A percentile compares a stretch with the other conserved stretches of the same genome.
These are phyloP conservation scores for Cordyceps javanica DNA, from an alignment of 2,329 filamentous ascomycete genomes.

Conservation along the genomic window DNA sequence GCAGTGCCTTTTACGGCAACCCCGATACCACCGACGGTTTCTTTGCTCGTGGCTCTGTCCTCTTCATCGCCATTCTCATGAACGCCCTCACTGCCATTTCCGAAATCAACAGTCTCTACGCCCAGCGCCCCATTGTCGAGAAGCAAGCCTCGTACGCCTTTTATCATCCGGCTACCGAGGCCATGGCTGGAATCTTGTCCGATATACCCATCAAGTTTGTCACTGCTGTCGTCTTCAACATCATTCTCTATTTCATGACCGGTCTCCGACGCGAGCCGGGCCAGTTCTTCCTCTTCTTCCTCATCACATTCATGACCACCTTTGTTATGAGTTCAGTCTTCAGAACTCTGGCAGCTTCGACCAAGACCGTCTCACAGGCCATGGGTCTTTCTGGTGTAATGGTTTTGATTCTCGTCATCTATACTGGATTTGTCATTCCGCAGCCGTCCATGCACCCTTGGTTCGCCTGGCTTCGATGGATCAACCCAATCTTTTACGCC, in stretches of 20 bases:
- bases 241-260: conserved; percentile 53
- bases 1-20: conserved; percentile 52
- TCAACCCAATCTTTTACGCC: conserved; percentile 67
- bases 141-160: conserved; percentile 45
- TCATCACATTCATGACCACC: conserved; percentile 62
- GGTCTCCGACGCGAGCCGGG: conserved; percentile 51
- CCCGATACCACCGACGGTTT: conserved; percentile 45
- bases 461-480: conserved; percentile 70
- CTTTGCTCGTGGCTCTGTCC: conserved; percentile 46
- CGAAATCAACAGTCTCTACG: conserved; percentile 43
- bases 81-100: conserved; percentile 53
- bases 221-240: conserved; percentile 44
- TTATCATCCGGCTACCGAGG: conserved; percentile 47
- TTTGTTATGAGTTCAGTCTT: conserved; percentile 74
- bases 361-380: conserved; percentile 56
- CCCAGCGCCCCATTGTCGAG: conserved; percentile 41
- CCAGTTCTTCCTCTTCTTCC: conserved; percentile 70
- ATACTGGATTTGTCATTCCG: conserved; percentile 51
- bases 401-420: conserved; percentile 54
- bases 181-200: conserved; percentile 45
- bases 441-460: conserved; percentile 59
- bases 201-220: conserved; percentile 55
- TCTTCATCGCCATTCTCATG: conserved; percentile 56
- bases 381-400: conserved; percentile 47
- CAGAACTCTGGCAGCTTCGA: conserved; percentile 64